These are phyloP conservation scores for Cyberlindnera sargentensis DNA, from an alignment of 805 yeast species.

Conservation along the genomic window DNA sequence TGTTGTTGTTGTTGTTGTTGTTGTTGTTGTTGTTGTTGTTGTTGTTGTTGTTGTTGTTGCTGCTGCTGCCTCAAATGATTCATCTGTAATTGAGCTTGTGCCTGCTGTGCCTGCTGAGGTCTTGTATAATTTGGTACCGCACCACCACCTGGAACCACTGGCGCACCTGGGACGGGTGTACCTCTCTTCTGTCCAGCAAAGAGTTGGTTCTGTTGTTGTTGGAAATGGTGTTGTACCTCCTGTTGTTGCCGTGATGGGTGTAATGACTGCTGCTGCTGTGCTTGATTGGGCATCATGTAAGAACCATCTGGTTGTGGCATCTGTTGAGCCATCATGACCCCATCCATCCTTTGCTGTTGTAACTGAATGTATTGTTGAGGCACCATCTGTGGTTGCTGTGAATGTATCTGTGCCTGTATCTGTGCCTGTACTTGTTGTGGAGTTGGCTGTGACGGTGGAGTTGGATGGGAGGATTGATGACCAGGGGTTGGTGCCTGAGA, in stretches of 20 bases:
- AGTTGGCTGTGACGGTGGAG: too few relatives aligned
- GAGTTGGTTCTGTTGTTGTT: conserved; percentile 23
- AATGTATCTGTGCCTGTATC: background rate
- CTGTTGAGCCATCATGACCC: too few relatives aligned
- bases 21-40: conserved; percentile 27
- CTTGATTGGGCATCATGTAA: conserved; percentile 11
- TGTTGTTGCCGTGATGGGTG: conserved; percentile 23
- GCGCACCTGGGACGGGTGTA: background rate
- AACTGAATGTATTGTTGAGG: conserved; percentile 2
- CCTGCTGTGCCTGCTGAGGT: conserved; percentile 29
- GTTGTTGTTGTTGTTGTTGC: background rate
- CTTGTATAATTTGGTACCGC: conserved; percentile 22
- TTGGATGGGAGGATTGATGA: too few relatives aligned
- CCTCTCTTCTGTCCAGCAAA: conserved; percentile 17
- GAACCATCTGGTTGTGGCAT: conserved; percentile 7
- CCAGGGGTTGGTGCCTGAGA: too few relatives aligned
- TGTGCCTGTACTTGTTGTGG: too few relatives aligned
- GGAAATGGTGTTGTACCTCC: conserved; percentile 21
- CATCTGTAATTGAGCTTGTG: conserved; percentile 44
- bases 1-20: conserved; percentile 33
- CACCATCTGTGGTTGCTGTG: conserved; percentile 4
- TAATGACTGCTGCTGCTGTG: conserved; percentile 5
- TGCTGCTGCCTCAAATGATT: conserved; percentile 39
- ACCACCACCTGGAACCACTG: conserved; percentile 1
- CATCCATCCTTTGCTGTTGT: background rate